Evolutionary conservation across 768 basidiomycete species (phyloP), one percentile per base, ranked within the genome.

Genomic region (Trichaptum fuscoviolaceum): DNA sequence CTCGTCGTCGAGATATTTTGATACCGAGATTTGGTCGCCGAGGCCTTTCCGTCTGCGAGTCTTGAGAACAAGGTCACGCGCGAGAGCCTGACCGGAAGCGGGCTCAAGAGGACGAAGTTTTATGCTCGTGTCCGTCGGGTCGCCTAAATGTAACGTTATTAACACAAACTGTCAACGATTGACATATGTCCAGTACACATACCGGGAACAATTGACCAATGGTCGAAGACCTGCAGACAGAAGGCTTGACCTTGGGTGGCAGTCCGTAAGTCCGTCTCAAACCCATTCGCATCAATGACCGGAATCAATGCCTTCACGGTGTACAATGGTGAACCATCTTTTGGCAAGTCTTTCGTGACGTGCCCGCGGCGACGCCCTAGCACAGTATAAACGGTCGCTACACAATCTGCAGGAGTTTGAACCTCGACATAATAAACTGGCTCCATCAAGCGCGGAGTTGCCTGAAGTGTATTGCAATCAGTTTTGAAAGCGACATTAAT

Each of bases 231-330:
- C 77, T 98, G 96, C 72, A 95, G 81, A 73, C 95, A 97, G 81
- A 98, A 99, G n/a, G 97, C 97, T 77, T 99, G 97, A 27, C 97
- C 97, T 77, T 97, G 95, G 26, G 97, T 99, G 61, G 97, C 95
- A 62, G 96, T 99, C 72, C 97, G 82, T 75, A 99, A 79, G 80
- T 99, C 97, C 4, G 96, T 97, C 81, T 99, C 97, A 76, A 99
- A 99, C 0, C 97, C 97, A 73, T 98, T 98, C 59, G 97, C 93
- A 74, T 99, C 97, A 69, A 99, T 94, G 60, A 99, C 96, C 2
- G 97, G 97, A 68, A 99, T 99, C 62, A 98, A 83, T 0, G 97
- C 97, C 79, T 99, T 98, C 66, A 99, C 93, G 0, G 97, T 99
- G 80, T 97, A 99, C 63, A 99, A 77, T 24, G 97, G 97, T 27